Conservation (phyloP, 768 basidiomycete genomes). For the Lentinula sp. region DNA sequence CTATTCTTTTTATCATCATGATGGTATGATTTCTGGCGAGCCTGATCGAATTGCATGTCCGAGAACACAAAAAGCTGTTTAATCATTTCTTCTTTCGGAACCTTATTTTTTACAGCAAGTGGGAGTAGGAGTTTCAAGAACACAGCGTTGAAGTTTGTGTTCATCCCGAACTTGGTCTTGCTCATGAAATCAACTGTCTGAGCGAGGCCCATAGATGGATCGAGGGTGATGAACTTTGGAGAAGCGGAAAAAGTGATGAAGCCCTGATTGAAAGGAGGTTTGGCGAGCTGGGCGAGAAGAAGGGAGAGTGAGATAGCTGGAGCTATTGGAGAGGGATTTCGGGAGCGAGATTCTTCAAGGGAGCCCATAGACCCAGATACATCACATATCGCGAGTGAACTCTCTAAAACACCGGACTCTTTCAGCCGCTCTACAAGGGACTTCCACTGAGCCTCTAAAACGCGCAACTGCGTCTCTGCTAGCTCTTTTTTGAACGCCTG, state of each 20-base stretch:
- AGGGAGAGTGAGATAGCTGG: slow-evolving; percentile 64
- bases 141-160: slow-evolving; percentile 57
- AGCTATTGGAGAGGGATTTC: slow-evolving; percentile 37
- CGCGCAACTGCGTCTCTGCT: slow-evolving; percentile 29
- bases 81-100: slow-evolving; percentile 69
- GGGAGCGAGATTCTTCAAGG: slow-evolving; percentile 7
- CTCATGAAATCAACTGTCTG: slow-evolving; percentile 32
- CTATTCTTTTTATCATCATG: neutral
- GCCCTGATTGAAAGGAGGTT: slow-evolving; percentile 54
- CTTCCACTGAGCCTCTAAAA: slow-evolving; percentile 64
- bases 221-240: slow-evolving; percentile 46
- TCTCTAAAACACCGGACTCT: slow-evolving; percentile 52
- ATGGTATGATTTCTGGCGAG: slow-evolving; percentile 2
- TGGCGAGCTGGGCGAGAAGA: slow-evolving; percentile 53
- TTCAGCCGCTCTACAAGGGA: slow-evolving; percentile 46
- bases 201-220: slow-evolving; percentile 31
- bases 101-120: slow-evolving; percentile 45
- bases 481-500: slow-evolving; percentile 22
- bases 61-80: slow-evolving; percentile 71
- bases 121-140: slow-evolving; percentile 60
- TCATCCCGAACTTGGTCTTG: slow-evolving; percentile 39
- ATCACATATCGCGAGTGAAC: slow-evolving; percentile 63
- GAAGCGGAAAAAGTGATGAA: slow-evolving; percentile 63
- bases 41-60: slow-evolving; percentile 74
- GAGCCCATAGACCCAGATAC: slow-evolving; percentile 70